A percentile compares a stretch with the other conserved stretches of the same genome.
These are phyloP conservation scores for Rhizopogon vinicolor DNA, from an alignment of 768 basidiomycete genomes.

Conservation along the genomic window DNA sequence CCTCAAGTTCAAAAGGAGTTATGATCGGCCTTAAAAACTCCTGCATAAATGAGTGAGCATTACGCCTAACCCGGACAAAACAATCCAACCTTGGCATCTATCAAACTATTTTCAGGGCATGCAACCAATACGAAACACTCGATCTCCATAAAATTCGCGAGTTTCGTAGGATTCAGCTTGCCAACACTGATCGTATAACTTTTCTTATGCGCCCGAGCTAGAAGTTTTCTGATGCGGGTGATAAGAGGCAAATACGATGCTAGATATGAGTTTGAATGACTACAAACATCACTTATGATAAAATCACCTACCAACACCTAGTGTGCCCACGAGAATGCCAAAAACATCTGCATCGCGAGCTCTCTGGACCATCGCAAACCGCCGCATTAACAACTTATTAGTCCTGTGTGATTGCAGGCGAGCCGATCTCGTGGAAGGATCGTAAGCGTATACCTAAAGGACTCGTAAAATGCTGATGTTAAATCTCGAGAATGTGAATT, in stretches of 20 bases:
- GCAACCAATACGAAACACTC: constrained; percentile 95
- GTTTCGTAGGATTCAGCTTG: constrained; percentile 89
- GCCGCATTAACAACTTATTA: constrained; percentile 83
- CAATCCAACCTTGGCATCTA: constrained; percentile 57
- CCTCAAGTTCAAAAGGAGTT: constrained; percentile 86
- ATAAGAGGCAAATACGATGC: constrained; percentile 87
- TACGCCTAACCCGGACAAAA: neutral
- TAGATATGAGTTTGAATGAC: constrained; percentile 20
- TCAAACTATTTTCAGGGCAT: constrained; percentile 87
- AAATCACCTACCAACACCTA: constrained; percentile 69
- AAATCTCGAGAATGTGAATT: constrained; percentile 8
- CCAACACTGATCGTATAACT: constrained; percentile 94
- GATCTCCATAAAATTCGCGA: constrained; percentile 94
- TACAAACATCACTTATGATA: neutral
- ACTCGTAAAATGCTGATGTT: neutral
- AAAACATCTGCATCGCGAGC: constrained; percentile 92
- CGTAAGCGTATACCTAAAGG: constrained; percentile 72
- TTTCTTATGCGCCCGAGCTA: constrained; percentile 73
- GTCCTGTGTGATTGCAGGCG: constrained; percentile 62
- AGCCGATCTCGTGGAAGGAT: constrained; percentile 46
- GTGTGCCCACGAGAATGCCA: constrained; percentile 91
- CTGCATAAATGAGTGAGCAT: constrained; percentile 31
- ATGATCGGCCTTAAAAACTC: constrained; percentile 90
- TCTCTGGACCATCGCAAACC: constrained; percentile 82
- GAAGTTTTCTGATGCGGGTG: constrained; percentile 66